Evolutionary conservation across 768 basidiomycete genomes (phyloP).

Genomic region (Russula sp.): DNA sequence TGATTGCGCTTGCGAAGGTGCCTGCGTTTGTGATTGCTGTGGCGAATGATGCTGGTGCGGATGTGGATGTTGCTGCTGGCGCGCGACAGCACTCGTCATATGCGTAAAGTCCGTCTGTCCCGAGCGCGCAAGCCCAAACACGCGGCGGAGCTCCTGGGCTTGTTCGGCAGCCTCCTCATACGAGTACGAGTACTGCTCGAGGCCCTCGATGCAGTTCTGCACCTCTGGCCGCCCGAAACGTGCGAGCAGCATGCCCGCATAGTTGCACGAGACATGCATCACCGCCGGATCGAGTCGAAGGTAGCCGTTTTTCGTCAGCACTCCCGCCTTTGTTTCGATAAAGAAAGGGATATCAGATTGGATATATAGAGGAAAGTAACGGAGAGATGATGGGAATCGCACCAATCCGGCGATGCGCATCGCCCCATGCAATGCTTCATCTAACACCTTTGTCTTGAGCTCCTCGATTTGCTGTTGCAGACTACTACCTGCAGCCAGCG

Average conservation of each 20-base stretch:
- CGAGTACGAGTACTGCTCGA: slow-evolving; percentile 83
- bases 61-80: slow-evolving; percentile 17
- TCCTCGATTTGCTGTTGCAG: slow-evolving; percentile 45
- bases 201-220: slow-evolving; percentile 71
- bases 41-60: slow-evolving; percentile 8
- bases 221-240: slow-evolving; percentile 79
- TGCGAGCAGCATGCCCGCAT: slow-evolving; percentile 77
- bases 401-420: slow-evolving; percentile 85
- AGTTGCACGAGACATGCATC: slow-evolving; percentile 80
- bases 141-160: slow-evolving; percentile 52
- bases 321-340: slow-evolving; percentile 51
- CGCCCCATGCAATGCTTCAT: slow-evolving; percentile 81
- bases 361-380: neutral
- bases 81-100: slow-evolving; percentile 33
- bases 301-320: slow-evolving; percentile 83
- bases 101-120: slow-evolving; percentile 36
- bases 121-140: slow-evolving; percentile 37
- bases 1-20: neutral
- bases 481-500: slow-evolving; percentile 32
- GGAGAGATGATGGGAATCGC: slow-evolving; percentile 24
- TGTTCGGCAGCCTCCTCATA: slow-evolving; percentile 82
- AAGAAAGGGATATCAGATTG: neutral
- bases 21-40: neutral
- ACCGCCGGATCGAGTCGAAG: slow-evolving; percentile 84
- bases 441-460: slow-evolving; percentile 60